Evolutionary conservation across 2,329 filamentous ascomycete species (phyloP).

Genomic region (Aspergillus tamarii): DNA sequence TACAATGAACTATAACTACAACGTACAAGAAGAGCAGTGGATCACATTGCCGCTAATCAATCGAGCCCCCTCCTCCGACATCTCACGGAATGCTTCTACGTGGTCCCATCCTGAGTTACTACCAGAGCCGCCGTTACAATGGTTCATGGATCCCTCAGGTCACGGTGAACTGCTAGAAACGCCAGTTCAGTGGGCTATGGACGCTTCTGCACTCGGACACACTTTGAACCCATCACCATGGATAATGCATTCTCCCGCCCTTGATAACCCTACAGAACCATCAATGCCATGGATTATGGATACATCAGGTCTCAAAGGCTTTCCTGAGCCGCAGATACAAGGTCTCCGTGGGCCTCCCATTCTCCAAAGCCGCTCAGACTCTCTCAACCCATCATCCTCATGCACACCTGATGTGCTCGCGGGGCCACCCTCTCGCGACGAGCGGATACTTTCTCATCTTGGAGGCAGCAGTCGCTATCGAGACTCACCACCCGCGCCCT

Average conservation of each 20-base stretch:
- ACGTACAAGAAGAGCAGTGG: not conserved
- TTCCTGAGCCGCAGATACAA: not conserved
- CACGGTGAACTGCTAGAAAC: not conserved
- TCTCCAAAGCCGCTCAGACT: not conserved
- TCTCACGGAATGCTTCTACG: not conserved
- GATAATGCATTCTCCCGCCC: not conserved
- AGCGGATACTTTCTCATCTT: not conserved
- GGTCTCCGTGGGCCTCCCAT: not conserved
- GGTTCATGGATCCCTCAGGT: not conserved
- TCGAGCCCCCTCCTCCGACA: not conserved
- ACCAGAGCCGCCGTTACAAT: not conserved
- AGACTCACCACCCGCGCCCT: not conserved
- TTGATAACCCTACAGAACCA: not conserved
- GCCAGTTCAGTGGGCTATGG: not conserved
- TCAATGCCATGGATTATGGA: not conserved
- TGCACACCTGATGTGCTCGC: not conserved
- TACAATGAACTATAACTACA: not conserved
- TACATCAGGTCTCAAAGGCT: not conserved
- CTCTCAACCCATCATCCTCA: not conserved
- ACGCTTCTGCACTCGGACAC: not conserved
- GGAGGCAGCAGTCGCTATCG: not conserved
- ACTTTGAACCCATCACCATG: not conserved
- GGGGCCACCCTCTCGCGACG: not conserved
- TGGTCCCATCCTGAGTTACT: not conserved
- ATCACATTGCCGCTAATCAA: not conserved